Base-by-base conservation (phyloP, 768 basidiomycete species). In the Podaxis rugospora region DNA sequence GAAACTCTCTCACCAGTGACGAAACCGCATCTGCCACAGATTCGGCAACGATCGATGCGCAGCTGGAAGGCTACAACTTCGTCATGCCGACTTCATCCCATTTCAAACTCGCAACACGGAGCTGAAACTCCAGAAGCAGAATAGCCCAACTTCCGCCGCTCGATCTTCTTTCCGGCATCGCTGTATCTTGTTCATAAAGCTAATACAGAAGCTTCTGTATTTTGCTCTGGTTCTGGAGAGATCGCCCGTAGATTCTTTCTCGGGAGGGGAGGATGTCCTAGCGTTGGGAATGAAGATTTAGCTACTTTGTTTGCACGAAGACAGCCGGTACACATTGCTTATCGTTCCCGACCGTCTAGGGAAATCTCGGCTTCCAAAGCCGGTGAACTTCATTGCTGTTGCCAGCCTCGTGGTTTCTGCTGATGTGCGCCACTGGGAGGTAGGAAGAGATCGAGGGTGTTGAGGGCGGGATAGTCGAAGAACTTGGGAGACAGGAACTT, bases 211-310 rank as follows among this genome's bases (percentile, higher is more conserved):
- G 37, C 50, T 60, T 56, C 32, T 36, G 28, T 7, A 23, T 52
- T n/a, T n/a, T 28, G 35, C 9, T 39, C 21, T 53, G 36, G 52
- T 36, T 50, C 55, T 57, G 55, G 62, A 42, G 56, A 63, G 61
- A 54, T 63, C 44, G 56, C 39, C 32, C 63, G 61, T 67, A 57
- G n/a, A 58, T 59, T 25, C 14, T 25, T 60, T 35, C 35, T 5
- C 18, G 39, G 32, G 7, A 9, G 7, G 32, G 32, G 32, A 9
- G 46, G 42, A 57, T 39, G 36, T 28, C 21, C 37, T 32, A 32
- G 32, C 51, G 18, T 32, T 32, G n/a, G 18, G 16, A 44, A 11
- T 16, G 14, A 21, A 39, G 27, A 28, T 46, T 60, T 28, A 27
- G 16, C 14, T 21, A 23, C 51, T 21, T 52, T 51, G 25, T 27